Evolutionary conservation across 169 alveolate species (phyloP), one percentile per base, ranked within the genome.

Genomic region (Plasmodium fragile): DNA sequence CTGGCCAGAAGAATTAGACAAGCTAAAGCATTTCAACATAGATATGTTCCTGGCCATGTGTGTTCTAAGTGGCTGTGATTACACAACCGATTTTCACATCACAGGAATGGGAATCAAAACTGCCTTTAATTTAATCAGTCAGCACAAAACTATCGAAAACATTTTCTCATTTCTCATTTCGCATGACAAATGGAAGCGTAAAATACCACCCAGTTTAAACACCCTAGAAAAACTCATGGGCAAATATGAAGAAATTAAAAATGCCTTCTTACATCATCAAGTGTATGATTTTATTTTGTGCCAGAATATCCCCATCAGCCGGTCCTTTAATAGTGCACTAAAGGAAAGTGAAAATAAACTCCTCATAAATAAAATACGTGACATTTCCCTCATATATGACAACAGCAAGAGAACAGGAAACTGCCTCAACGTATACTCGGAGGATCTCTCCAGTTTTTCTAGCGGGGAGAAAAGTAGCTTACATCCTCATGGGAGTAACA

Each of bases 31-130:
- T 80, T 87, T 96, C 36, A 92, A 85, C 80, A 95, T 94, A 28
- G 91, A 93, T 16, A 96, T 95, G 97, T 96, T 96, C 72, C 79
- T 94, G 25, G 87, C 96, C 13, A 96, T 96, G 96, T 96, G 97
- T 91, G 93, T 96, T 43, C 84, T 96, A 45, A 94, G 97, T 52
- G 97, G 97, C 28, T 95, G 97, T 59, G 97, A 96, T 30, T 96
- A 96, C 92, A 96, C 95, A 25, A 94, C 94, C 92, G 96, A 95
- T 83, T 92, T 94, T 90, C 97, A 96, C 94, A 95, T 96, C 39
- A 65, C 85, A 36, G 97, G 97, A 25, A 96, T 96, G 97, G 97
- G 97, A 52, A 94, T 96, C 10, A 95, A 95, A 84, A 93, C 96
- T 16, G 97, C 97, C 3, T 94, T 83, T 52, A 84, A 83, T 36